Percentiles rank a stretch among this genome's conserved stretches.
Conservation (phyloP, 768 basidiomycete genomes). For the Kwoniella mangroviensis region DNA sequence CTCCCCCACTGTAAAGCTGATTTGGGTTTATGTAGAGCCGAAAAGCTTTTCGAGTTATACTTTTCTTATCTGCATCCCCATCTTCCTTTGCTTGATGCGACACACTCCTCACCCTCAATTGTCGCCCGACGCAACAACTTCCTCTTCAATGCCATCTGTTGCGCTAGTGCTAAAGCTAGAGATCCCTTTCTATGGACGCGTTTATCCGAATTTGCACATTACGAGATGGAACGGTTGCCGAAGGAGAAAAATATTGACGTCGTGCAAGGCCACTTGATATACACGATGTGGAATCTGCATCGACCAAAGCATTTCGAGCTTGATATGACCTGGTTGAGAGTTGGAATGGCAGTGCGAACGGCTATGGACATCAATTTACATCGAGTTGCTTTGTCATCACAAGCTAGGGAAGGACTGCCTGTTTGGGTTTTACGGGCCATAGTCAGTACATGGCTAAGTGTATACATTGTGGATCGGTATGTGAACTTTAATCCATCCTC, state of each 20-base stretch:
- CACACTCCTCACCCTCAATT: conserved; percentile 29
- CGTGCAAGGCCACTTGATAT: conserved; percentile 45
- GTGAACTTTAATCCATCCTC: not conserved
- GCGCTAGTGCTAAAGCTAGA: conserved; percentile 38
- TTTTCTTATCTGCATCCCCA: conserved; percentile 44
- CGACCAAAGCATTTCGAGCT: conserved; percentile 46
- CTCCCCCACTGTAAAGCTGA: no score
- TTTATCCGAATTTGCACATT: conserved; percentile 39
- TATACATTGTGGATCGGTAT: conserved; percentile 33
- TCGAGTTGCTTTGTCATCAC: conserved; percentile 34
- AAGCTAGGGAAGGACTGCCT: conserved; percentile 32
- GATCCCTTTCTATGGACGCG: conserved; percentile 37
- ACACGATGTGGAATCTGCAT: conserved; percentile 47
- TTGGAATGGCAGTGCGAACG: conserved; percentile 37
- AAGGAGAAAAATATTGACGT: conserved; percentile 51
- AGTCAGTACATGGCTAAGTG: conserved; percentile 41
- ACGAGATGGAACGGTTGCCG: conserved; percentile 46
- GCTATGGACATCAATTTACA: conserved; percentile 50
- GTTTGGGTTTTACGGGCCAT: conserved; percentile 34
- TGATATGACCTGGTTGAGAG: conserved; percentile 44
- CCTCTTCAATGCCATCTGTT: conserved; percentile 52
- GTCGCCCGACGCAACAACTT: conserved; percentile 47
- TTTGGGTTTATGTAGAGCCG: conserved; percentile 24
- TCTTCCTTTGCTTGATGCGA: conserved; percentile 38
- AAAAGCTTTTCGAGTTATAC: conserved; percentile 41